These are phyloP conservation scores for Colletotrichum eleusines DNA, from an alignment of 2,329 filamentous ascomycete species.

Conservation along the genomic window DNA sequence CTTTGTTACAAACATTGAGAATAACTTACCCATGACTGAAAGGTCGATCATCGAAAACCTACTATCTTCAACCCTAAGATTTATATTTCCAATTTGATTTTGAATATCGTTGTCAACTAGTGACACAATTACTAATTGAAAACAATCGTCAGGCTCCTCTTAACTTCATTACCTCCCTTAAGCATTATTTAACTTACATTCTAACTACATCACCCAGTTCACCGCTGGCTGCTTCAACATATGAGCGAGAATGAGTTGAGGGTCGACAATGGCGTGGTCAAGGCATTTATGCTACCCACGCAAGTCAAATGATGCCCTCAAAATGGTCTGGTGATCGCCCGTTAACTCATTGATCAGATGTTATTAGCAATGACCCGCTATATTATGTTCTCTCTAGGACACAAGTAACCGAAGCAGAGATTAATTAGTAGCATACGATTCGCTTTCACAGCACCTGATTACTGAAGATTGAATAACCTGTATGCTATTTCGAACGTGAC, in stretches of 20 bases:
- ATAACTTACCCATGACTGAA: neutral
- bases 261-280: neutral
- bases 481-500: neutral
- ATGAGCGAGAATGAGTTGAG: neutral
- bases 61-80: no score
- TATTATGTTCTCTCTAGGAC: no score
- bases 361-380: neutral
- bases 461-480: no score
- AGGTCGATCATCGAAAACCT: neutral
- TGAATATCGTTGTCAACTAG: neutral
- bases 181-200: neutral
- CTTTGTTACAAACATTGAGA: neutral
- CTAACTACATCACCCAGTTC: neutral
- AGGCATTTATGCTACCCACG: neutral
- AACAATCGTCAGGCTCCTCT: neutral
- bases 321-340: neutral
- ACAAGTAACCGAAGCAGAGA: no score
- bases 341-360: no score
- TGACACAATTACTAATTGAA: neutral
- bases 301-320: fast-evolving
- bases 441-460: neutral
- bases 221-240: no score
- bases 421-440: neutral
- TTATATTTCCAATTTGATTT: neutral
- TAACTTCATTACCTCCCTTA: neutral